Evolutionary conservation across 1,139 yeast genomes (phyloP).

Genomic region (Protomyces lactucae-debilis): DNA sequence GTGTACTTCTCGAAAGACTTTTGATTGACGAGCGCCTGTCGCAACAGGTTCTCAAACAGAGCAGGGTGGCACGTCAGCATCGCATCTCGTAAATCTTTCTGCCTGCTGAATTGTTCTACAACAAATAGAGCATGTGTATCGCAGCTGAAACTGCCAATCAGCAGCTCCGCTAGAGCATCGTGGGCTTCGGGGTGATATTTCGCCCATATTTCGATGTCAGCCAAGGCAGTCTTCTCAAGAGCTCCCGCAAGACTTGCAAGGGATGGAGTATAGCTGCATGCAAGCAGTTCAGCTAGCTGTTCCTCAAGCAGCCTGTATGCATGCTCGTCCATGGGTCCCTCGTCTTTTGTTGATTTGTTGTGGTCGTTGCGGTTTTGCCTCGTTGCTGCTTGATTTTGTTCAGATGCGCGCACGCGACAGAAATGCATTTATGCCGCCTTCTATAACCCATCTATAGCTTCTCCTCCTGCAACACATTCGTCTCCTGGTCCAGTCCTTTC

Average conservation of each 20-base stretch:
- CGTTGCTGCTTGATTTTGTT: not conserved
- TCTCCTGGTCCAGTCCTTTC: not conserved
- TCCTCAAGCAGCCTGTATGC: not conserved
- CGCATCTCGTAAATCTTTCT: not conserved
- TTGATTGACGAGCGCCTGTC: constrained; percentile 3
- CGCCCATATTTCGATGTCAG: not conserved
- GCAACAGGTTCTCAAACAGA: not conserved
- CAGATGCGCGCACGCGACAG: too few species aligned
- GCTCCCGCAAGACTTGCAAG: not conserved
- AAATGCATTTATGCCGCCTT: not conserved
- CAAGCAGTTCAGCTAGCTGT: not conserved
- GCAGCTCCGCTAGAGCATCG: not conserved
- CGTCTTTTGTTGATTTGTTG: not conserved
- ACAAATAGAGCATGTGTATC: not conserved
- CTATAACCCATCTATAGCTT: not conserved
- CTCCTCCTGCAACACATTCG: not conserved
- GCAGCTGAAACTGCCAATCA: not conserved
- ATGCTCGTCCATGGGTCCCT: not conserved
- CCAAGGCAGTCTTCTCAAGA: not conserved
- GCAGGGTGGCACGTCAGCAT: not conserved
- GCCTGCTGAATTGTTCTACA: not conserved
- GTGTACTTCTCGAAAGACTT: constrained; percentile 6
- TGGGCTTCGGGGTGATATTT: not conserved
- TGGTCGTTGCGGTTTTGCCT: not conserved
- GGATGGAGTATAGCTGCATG: not conserved